Evolutionary conservation across 1,284 basidiomycete genomes (phyloP), one percentile per base, ranked within the genome.

Genomic region (Tilletia indica): DNA sequence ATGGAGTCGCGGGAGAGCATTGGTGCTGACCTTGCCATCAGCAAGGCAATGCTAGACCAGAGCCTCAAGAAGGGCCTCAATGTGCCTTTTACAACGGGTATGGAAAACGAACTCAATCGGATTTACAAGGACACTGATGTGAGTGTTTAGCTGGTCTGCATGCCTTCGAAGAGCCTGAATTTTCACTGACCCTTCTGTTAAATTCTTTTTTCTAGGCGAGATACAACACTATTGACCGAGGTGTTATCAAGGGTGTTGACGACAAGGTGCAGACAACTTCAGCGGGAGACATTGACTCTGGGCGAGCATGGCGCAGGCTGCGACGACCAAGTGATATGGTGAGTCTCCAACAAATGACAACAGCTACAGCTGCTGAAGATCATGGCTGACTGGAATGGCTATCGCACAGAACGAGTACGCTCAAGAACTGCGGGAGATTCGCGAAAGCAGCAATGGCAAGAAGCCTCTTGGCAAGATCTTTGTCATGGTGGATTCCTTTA

Each of bases 261-360:
- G 75, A 79, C 72, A 78, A 88, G 72, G 86, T 93, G 54, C 67
- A 49, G 21, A 66, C 63, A 5, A 49, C 63, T 5, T 36, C 63
- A 34, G 69, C 68, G 2, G 68, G 69, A 31, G 61, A 61, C 34
- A 66, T 71, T 31, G 67, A 71, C 67, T 86, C 86, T 48, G 91
- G 92, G 6, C 91, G 89, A 80, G 94, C 94, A 1, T 98, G 96
- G 95, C 89, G 90, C 80, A 88, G 90, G 39, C 89, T 97, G 56
- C 89, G 93, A 72, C 87, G 94, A 36, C 93, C 94, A 3, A 95
- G 93, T 8, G 94, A 98, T 82, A 94, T 97, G 91, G 93, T 93
- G 77, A 71, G 61, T 16, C 25, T 31, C 25, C 25, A 31, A 39
- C 3, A 21, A 45, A 49, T 21, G 3, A 5, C 4, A 39, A 68